Evolutionary conservation across 192 early-diverging fungal genomes (phyloP).

Genomic region (Podila epicladia): DNA sequence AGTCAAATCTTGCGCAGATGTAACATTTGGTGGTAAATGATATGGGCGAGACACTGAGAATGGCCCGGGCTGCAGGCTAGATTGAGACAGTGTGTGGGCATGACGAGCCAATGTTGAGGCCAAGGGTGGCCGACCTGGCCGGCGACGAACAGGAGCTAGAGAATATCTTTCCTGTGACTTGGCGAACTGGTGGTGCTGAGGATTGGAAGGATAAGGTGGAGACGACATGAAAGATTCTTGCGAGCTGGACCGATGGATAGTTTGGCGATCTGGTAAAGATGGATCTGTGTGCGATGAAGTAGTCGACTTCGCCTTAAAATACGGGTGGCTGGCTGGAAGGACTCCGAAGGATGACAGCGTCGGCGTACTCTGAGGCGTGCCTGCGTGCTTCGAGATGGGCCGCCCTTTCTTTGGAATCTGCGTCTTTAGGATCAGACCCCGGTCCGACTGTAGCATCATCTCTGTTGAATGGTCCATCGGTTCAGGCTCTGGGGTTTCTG

Average conservation of each 20-base stretch:
- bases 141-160: conserved; percentile 6
- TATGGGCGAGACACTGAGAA: conserved; percentile 4
- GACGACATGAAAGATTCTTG: not conserved
- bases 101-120: conserved; percentile 8
- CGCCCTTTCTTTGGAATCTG: conserved; percentile 51
- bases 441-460: conserved; percentile 29
- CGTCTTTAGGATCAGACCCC: conserved; percentile 38
- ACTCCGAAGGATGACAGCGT: conserved; percentile 29
- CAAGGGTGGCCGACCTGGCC: conserved; percentile 27
- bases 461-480: not conserved
- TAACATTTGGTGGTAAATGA: not conserved
- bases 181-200: not conserved
- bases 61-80: not conserved
- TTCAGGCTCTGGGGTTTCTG: not conserved
- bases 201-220: not conserved
- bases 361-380: conserved; percentile 18
- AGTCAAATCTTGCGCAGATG: not conserved
- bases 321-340: conserved; percentile 21
- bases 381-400: conserved; percentile 34
- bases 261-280: not conserved
- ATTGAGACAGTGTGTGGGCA: conserved; percentile 28
- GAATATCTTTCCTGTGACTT: not conserved
- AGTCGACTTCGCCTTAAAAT: not conserved
- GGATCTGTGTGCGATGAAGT: not conserved
- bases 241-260: not conserved